Evolutionary conservation across 768 basidiomycete species (phyloP), one percentile per base, ranked within the genome.

Genomic region (Calocera viscosa): DNA sequence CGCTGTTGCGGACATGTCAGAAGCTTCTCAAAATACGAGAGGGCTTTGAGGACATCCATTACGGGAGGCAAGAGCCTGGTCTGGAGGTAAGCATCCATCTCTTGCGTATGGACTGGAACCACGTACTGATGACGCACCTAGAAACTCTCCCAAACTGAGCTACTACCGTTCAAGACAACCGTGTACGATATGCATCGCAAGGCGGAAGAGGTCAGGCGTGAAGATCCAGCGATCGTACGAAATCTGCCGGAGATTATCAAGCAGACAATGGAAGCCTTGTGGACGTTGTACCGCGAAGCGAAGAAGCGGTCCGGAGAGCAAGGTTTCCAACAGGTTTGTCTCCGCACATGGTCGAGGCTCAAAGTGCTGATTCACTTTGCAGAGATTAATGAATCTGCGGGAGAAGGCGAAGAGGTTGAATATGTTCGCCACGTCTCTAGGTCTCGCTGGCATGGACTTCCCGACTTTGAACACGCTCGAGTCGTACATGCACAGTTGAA

Each of bases 221-320:
- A 95, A 66, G 91, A 95, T 71, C 78, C 80, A 49, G 83, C 90
- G 1, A 78, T 96, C 72, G 90, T 94, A 72, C 85, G 89, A 70
- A 97, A 95, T 78, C 76, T 98, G 75, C 91, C 92, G 72, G 83
- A 84, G 1, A 90, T 96, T 75, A 82, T 98, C 63, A 84, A 90
- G 35, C 82, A 93, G 40, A 89, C 91, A 24, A 99, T 98, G 96
- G 92, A 94, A 73, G 85, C 88, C 32, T 84, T 98, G 30, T 88
- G 89, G 63, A 85, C 82, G 16, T 83, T 94, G 17, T 89, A 95
- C 71, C 87, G 87, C 67, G 84, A 83, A 67, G 78, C 86, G 67
- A 95, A 95, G 75, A 78, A 80, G 32, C 78, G 82, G 47, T 84
- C 84, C 24, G 83, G 87, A 14, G 93, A 95, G 72, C 82, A 84